phyloP scores from a whole-genome alignment of 2,329 filamentous ascomycete genomes.

The Dactylellina sp. region DNA sequence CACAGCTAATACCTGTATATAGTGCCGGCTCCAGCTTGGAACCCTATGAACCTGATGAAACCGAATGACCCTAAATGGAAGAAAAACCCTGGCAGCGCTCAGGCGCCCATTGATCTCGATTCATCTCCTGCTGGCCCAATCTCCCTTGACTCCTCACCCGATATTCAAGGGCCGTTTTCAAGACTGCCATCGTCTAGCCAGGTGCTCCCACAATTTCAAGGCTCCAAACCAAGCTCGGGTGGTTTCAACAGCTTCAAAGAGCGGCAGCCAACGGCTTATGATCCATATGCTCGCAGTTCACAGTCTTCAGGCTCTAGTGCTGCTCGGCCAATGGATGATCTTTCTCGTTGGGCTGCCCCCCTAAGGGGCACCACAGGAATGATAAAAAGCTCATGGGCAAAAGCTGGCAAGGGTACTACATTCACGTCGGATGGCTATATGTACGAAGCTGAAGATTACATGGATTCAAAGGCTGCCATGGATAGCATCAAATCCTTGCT shows the following conservation, averaged over 20 bases:
- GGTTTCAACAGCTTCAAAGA: constrained; percentile 41
- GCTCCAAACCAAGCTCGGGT: constrained; percentile 15
- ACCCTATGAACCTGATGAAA: constrained; percentile 17
- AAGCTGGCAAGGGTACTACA: constrained; percentile 54
- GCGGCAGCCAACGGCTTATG: constrained; percentile 26
- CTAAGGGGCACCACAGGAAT: constrained; percentile 42
- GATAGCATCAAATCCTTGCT: constrained; percentile 84
- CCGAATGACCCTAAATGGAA: constrained; percentile 40
- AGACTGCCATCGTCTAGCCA: not conserved
- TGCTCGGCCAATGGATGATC: constrained; percentile 47
- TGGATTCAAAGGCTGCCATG: constrained; percentile 77
- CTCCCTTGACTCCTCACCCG: constrained; percentile 29
- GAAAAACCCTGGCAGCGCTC: constrained; percentile 30
- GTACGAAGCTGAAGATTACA: constrained; percentile 65
- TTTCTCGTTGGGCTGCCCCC: constrained; percentile 52
- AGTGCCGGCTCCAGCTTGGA: constrained; percentile 18
- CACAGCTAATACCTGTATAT: constrained; percentile 2
- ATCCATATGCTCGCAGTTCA: constrained; percentile 37
- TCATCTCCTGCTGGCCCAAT: constrained; percentile 23
- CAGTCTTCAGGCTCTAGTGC: constrained; percentile 23
- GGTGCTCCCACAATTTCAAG: constrained; percentile 10
- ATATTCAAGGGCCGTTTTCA: constrained; percentile 30
- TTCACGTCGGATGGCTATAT: constrained; percentile 47
- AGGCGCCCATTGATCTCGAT: constrained; percentile 43
- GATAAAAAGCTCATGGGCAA: constrained; percentile 54